A percentile compares a stretch with the other conserved stretches of the same genome.
Conservation (phyloP, 768 basidiomycete species). For the Mrakia gelida region DNA sequence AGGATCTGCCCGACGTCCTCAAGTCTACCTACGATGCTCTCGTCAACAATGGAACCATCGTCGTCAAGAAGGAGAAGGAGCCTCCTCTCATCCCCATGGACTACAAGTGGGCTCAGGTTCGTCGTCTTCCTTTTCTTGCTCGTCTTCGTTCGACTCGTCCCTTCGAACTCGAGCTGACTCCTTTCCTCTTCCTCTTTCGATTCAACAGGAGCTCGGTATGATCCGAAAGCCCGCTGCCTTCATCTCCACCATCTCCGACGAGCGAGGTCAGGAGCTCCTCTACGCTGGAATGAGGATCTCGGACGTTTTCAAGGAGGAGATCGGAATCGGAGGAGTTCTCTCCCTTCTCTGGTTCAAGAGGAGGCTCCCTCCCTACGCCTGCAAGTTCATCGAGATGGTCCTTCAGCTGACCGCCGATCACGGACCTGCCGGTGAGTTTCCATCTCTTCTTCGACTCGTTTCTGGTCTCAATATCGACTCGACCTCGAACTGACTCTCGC, state of each 20-base stretch:
- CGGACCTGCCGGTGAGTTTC: conserved; percentile 54
- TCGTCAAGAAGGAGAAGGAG: conserved; percentile 69
- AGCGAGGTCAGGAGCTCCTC: conserved; percentile 95
- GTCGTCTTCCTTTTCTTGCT: neutral
- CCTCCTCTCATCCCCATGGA: conserved; percentile 99
- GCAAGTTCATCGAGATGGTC: conserved; percentile 99
- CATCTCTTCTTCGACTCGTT: neutral
- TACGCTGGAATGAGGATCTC: conserved; percentile 99
- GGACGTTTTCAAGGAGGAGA: conserved; percentile 94
- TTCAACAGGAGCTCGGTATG: conserved; percentile 70
- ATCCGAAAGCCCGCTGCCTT: conserved; percentile 98
- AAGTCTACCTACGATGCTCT: conserved; percentile 79
- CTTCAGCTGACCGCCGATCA: conserved; percentile 99
- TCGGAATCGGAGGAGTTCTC: conserved; percentile 95
- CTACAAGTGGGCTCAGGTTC: conserved; percentile 93
- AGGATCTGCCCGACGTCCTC: conserved; percentile 82
- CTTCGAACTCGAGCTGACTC: neutral
- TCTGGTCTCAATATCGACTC: neutral
- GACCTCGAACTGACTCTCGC: conserved; percentile 20
- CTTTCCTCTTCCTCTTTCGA: neutral
- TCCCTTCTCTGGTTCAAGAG: conserved; percentile 97
- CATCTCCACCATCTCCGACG: conserved; percentile 98
- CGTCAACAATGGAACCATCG: conserved; percentile 63
- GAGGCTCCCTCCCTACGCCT: conserved; percentile 57
- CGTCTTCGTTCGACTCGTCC: neutral